Evolutionary conservation across 2,329 filamentous ascomycete species (phyloP).

Genomic region (Diplodia intermedia): DNA sequence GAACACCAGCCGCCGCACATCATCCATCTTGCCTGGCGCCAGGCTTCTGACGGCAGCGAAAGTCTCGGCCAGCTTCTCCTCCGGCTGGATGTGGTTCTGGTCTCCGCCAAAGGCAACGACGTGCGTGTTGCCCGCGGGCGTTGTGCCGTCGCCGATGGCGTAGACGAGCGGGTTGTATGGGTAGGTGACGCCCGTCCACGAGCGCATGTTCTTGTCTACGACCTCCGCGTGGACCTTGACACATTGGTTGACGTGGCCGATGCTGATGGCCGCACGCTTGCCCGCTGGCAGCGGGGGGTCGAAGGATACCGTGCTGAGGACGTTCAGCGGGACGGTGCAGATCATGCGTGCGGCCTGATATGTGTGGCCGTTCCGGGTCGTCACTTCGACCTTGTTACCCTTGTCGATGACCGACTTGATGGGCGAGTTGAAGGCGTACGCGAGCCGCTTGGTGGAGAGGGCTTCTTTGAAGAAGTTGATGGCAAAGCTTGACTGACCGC

Average conservation of each 20-base stretch:
- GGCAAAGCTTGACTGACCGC: slow-evolving; percentile 56
- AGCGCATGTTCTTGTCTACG: slow-evolving; percentile 50
- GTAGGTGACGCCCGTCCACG: slow-evolving; percentile 54
- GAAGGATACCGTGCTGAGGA: slow-evolving; percentile 52
- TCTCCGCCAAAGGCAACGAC: slow-evolving; percentile 56
- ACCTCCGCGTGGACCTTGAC: slow-evolving; percentile 58
- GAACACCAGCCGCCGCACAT: slow-evolving; percentile 43
- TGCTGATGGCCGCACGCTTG: slow-evolving; percentile 48
- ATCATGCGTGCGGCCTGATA: slow-evolving; percentile 43
- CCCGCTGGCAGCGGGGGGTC: slow-evolving; percentile 48
- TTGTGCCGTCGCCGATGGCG: slow-evolving; percentile 53
- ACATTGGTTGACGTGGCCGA: slow-evolving; percentile 56
- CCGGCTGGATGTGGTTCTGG: slow-evolving; percentile 54
- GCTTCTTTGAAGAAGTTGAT: slow-evolving; percentile 56
- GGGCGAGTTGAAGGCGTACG: slow-evolving; percentile 53
- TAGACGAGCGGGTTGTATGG: slow-evolving; percentile 54
- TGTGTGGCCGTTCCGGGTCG: slow-evolving; percentile 43
- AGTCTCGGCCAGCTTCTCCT: slow-evolving; percentile 49
- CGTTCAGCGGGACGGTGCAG: slow-evolving; percentile 55
- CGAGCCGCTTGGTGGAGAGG: slow-evolving; percentile 47
- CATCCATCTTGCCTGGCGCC: slow-evolving; percentile 38
- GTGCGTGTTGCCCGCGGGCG: slow-evolving; percentile 54
- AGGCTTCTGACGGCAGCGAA: slow-evolving; percentile 45
- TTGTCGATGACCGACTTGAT: slow-evolving; percentile 46
- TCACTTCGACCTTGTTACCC: slow-evolving; percentile 44